Evolutionary conservation across 1,139 yeast species (phyloP).

Genomic region (Blastobotrys indianensis): DNA sequence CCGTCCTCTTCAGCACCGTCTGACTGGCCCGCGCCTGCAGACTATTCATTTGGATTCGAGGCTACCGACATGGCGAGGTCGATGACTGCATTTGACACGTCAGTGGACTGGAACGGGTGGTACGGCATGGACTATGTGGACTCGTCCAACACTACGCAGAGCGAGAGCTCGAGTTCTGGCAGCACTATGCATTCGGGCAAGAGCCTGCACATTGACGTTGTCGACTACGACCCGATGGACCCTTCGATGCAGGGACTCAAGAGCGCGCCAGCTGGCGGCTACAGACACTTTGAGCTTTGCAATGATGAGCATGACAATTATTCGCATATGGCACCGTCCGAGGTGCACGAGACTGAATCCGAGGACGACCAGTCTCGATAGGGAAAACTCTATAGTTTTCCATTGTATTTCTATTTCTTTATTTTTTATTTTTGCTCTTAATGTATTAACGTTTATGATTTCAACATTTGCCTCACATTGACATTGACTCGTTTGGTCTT

Average conservation of each 20-base stretch:
- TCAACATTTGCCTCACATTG: conserved; percentile 38
- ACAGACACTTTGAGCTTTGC: conserved; percentile 3
- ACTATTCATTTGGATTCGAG: conserved; percentile 9
- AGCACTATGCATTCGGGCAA: background rate
- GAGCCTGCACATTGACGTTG: conserved; percentile 7
- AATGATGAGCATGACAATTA: background rate
- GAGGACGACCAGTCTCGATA: background rate
- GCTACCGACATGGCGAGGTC: conserved; percentile 26
- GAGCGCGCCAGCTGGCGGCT: conserved; percentile 16
- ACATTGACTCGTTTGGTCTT: conserved; percentile 36
- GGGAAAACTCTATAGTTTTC: background rate
- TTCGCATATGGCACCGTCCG: background rate
- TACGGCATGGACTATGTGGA: background rate
- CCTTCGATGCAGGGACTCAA: conserved; percentile 10
- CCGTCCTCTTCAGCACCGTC: conserved; percentile 10
- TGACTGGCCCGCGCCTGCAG: conserved; percentile 14
- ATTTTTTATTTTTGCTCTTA: background rate
- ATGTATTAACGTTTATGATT: background rate
- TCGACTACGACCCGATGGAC: conserved; percentile 5
- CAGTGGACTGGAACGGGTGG: conserved; percentile 13
- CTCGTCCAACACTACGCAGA: conserved; percentile 9
- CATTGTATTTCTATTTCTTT: background rate
- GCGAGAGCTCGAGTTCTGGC: conserved; percentile 9
- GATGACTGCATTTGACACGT: conserved; percentile 30
- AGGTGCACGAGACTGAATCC: conserved; percentile 1